Evolutionary conservation across 192 early-diverging fungal genomes (phyloP).

Genomic region (Dissophora globulifera): DNA sequence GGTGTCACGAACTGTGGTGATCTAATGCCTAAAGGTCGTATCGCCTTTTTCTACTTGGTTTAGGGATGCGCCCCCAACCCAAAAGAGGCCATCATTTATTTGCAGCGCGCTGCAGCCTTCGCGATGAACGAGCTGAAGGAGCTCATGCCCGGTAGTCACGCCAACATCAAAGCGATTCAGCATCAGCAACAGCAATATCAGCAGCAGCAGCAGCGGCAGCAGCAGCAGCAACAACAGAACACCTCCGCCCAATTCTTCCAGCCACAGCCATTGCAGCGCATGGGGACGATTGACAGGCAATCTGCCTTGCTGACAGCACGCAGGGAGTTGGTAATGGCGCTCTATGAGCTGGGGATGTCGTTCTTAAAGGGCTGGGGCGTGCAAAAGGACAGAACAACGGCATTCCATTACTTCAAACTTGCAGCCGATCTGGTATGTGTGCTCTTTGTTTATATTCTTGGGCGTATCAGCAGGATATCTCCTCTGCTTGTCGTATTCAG

Average conservation of each 20-base stretch:
- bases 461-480: too few species aligned
- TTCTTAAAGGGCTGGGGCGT: slow-evolving; percentile 89
- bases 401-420: slow-evolving; percentile 84
- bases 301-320: slow-evolving; percentile 53
- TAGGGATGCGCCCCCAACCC: slow-evolving; percentile 74
- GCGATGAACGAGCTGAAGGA: slow-evolving; percentile 73
- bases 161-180: slow-evolving; percentile 28
- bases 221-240: slow-evolving; percentile 6
- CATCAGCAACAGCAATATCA: slow-evolving; percentile 4
- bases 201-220: slow-evolving; percentile 8
- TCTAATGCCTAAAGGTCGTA: too few species aligned
- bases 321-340: slow-evolving; percentile 79
- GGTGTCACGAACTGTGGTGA: too few species aligned
- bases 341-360: slow-evolving; percentile 84
- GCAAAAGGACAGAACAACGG: slow-evolving; percentile 74
- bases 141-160: slow-evolving; percentile 18
- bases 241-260: neutral
- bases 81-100: slow-evolving; percentile 73
- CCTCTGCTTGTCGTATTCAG: too few species aligned
- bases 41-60: neutral
- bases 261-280: slow-evolving; percentile 7
- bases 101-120: slow-evolving; percentile 78
- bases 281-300: slow-evolving; percentile 26
- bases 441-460: too few species aligned
- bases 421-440: slow-evolving; percentile 73